Base-by-base conservation (phyloP, 805 yeast species). In the Wickerhamomyces queroliae region DNA sequence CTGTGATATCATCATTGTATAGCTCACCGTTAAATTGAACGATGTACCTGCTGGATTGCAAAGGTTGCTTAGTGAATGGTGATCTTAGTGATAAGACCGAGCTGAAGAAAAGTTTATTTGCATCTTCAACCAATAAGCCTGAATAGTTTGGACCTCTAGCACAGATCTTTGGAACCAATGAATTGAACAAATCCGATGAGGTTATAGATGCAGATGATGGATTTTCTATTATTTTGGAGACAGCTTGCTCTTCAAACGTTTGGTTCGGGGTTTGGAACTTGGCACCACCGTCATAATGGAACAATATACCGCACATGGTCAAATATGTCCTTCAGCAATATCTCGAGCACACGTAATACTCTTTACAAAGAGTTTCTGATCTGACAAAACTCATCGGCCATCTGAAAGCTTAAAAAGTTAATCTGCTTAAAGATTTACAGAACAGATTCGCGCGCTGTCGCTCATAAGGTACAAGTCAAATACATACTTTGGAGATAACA, bases 1-100 rank as follows among this genome's bases (percentile, higher is more conserved):
- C 61, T 0, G 49, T 47, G 18, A 83, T 71, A 27, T 72, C 82
- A 1, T 57, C 48, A 46, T 81, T 81, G 58, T 93, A 93, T 10
- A 93, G 61, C 52, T 93, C 97, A 0, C 99, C 99, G 57, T 95
- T 93, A 62, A 83, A 91, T 54, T 88, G 95, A 8, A 95, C 54
- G 0, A 72, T 52, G 36, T 53, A 69, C 49, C 65, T 47, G 34
- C 62, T 50, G 10, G 55, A 51, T 4, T 47, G 46, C 3, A 78
- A 46, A 0, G 98, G 96, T 59, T 93, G 99, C 23, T 62, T 48
- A 0, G 86, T 78, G 49, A 85, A 75, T 0, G 98, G 98, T 17
- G 74, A 71, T 41, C 99, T 67, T 31, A 93, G 61, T 0, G 95
- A 82, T 15, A 93, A 66, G 0, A 93, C 87, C 0, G 97, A 83